A percentile compares a stretch with the other conserved stretches of the same genome.
These are phyloP conservation scores for Plasmodium berghei DNA, from an alignment of 169 alveolate genomes.

Conservation along the genomic window DNA sequence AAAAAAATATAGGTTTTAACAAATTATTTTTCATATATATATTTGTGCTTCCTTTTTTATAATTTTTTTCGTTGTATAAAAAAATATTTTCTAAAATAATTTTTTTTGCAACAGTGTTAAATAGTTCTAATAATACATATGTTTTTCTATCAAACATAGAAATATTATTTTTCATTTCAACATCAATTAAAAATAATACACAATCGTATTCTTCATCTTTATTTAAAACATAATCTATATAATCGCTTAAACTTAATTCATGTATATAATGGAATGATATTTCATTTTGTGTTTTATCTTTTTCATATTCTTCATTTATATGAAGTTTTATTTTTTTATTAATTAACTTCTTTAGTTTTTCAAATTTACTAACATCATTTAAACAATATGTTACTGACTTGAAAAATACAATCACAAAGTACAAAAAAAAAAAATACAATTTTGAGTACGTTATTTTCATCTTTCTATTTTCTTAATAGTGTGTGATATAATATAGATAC, in stretches of 20 bases:
- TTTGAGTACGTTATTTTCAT: too few relatives aligned
- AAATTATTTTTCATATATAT: background rate
- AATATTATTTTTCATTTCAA: constrained; percentile 22
- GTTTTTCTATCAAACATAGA: constrained; percentile 49
- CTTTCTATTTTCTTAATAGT: too few relatives aligned
- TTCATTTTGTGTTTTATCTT: background rate
- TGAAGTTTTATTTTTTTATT: constrained; percentile 45
- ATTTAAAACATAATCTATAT: constrained; percentile 58
- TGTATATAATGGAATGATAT: constrained; percentile 41
- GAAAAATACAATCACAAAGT: background rate
- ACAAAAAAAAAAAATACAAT: too few relatives aligned
- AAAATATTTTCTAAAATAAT: constrained; percentile 8
- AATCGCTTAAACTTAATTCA: constrained; percentile 37
- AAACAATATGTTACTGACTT: background rate
- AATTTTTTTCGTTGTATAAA: constrained; percentile 28
- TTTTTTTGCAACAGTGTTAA: constrained; percentile 25
- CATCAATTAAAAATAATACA: constrained; percentile 41
- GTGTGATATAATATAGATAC: too few relatives aligned
- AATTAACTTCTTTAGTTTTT: constrained; percentile 34
- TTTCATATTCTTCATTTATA: constrained; percentile 19
- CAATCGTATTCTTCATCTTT: constrained; percentile 45
- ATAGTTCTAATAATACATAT: constrained; percentile 29
- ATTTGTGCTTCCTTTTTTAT: background rate
- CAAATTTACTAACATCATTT: constrained; percentile 19
- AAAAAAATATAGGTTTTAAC: constrained; percentile 42